Evolutionary conservation across 2,329 filamentous ascomycete species (phyloP), one percentile per base, ranked within the genome.

Genomic region (Aciculosporium take): DNA sequence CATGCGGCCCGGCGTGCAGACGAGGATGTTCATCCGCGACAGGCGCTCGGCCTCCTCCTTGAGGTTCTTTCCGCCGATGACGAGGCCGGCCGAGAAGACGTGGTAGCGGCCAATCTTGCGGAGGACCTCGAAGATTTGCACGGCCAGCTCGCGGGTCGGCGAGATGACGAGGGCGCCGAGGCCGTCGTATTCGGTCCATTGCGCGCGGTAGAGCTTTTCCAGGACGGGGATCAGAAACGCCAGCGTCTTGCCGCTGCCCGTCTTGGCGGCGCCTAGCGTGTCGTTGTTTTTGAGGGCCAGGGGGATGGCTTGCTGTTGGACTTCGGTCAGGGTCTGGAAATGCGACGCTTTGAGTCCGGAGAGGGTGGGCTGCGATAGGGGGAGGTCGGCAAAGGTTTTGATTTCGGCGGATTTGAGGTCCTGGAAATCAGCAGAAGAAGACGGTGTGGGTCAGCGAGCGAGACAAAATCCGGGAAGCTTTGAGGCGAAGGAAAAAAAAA

Each of bases 81-180:
- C 77, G 52, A 96, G 63, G 0, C 91, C 91, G 0, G 91, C 91
- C 1, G 89, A 94, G 59, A 96, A 95, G 45, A 76, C 71, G 60
- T 98, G 89, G 44, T 89, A 79, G 43, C 84, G 76, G 34, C 91
- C 91, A 44, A 98, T 76, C 60, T 94, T 94, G 46, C 85, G 74
- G 52, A 98, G 64, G 0, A 96, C 89, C 44, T 95, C 84, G 56
- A 96, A 98, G 46, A 94, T 98, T 61, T 98, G 91, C 30, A 93
- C 91, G 0, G 91, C 89, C 42, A 98, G 70, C 64, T 98, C 91
- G 55, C 91, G 81, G 7, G 91, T 98, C 1, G 91, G 91, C 1
- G 88, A 89, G 41, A 98, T 80, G 49, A 98, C 85, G 48, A 98
- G 72, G 4, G 91, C 91, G 7, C 89, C 89, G 24, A 98, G 69